Conservation (phyloP, 2,329 filamentous ascomycete genomes). For the Calonectria pteridis region DNA sequence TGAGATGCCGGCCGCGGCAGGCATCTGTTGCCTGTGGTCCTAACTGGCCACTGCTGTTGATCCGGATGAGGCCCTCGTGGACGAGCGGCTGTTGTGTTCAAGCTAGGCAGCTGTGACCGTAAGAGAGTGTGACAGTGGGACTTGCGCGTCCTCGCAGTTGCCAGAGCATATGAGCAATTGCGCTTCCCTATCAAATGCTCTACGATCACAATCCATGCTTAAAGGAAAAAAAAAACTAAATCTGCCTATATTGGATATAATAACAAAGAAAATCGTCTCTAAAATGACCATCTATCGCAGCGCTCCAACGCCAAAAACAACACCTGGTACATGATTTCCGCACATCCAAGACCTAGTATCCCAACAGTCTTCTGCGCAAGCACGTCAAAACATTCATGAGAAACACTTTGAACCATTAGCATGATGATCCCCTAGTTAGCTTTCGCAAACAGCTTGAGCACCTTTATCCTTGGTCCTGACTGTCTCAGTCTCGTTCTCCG, state of each 20-base stretch:
- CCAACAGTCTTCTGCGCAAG: background rate
- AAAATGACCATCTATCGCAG: background rate
- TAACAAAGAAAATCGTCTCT: background rate
- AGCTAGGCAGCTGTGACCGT: too few relatives aligned
- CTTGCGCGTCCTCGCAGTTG: too few relatives aligned
- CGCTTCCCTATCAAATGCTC: background rate
- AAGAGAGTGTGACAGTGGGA: too few relatives aligned
- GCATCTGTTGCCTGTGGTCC: too few relatives aligned
- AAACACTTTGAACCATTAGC: background rate
- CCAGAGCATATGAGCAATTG: too few relatives aligned
- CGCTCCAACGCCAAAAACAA: background rate
- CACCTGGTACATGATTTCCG: background rate
- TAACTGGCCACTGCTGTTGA: too few relatives aligned
- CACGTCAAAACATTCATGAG: background rate
- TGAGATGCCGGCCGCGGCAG: too few relatives aligned
- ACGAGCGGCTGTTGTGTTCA: too few relatives aligned
- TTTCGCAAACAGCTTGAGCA: background rate
- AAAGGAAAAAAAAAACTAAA: background rate
- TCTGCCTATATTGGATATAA: background rate
- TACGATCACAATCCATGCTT: background rate
- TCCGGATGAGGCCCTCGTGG: too few relatives aligned
- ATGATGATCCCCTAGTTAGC: background rate
- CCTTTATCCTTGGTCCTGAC: background rate
- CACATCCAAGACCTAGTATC: background rate
- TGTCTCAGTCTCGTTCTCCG: background rate